Percentiles rank a stretch among this genome's conserved stretches.
phyloP scores from a whole-genome alignment of 371 early-diverging fungal species.

The Saksenaea vasiformis region DNA sequence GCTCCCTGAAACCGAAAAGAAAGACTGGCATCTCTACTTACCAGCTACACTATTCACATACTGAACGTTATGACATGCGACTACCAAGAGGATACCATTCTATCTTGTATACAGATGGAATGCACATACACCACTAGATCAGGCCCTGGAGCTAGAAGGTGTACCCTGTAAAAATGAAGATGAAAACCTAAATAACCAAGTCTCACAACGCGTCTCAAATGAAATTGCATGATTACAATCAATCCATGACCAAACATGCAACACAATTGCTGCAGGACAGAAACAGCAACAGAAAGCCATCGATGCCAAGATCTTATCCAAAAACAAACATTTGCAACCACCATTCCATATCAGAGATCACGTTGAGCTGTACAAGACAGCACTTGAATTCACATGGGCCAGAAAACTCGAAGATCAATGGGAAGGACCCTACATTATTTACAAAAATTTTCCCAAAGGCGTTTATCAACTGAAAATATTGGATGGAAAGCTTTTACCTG shows the following conservation, averaged over 20 bases:
- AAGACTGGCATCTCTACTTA: too few species aligned
- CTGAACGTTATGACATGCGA: background rate
- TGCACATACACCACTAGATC: background rate
- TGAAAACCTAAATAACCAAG: background rate
- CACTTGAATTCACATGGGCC: too few species aligned
- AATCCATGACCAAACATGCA: background rate
- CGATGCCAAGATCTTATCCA: background rate
- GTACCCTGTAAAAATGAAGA: background rate
- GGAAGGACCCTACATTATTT: too few species aligned
- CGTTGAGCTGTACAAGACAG: background rate
- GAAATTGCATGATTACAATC: background rate
- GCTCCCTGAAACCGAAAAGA: background rate
- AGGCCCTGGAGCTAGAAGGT: background rate
- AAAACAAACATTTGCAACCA: background rate
- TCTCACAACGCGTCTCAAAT: too few species aligned
- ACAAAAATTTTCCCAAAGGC: too few species aligned
- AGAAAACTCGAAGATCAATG: too few species aligned
- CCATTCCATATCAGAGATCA: background rate
- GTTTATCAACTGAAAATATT: too few species aligned
- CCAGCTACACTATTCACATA: background rate
- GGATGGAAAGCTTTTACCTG: too few species aligned
- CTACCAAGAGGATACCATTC: background rate
- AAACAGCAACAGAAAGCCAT: background rate
- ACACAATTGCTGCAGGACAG: background rate
- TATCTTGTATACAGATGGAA: background rate